Conservation (phyloP, 495 filamentous ascomycete genomes). For the Jackrogersella minutella region DNA sequence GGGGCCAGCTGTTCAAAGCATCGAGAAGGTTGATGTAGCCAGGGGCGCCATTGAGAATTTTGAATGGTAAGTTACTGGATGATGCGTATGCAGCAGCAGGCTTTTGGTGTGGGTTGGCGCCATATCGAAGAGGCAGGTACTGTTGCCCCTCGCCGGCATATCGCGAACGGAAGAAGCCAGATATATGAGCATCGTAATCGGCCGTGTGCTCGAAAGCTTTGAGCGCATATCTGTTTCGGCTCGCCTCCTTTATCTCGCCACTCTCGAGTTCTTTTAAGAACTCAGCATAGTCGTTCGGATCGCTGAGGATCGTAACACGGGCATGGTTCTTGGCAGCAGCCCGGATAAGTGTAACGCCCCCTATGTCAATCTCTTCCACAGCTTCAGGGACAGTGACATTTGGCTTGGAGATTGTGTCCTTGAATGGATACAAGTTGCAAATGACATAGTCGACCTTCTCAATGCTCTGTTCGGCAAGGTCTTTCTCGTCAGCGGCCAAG, state of each 20-base stretch:
- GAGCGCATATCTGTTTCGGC: conserved; percentile 85
- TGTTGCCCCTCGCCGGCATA: conserved; percentile 87
- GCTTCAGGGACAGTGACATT: conserved; percentile 96
- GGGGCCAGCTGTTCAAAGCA: conserved; percentile 93
- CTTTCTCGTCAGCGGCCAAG: conserved; percentile 91
- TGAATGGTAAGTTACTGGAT: conserved; percentile 85
- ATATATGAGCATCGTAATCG: conserved; percentile 93
- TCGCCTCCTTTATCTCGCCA: conserved; percentile 83
- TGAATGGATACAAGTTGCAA: conserved; percentile 99
- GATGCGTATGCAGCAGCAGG: conserved; percentile 83
- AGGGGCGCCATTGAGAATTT: conserved; percentile 89
- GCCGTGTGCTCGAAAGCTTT: conserved; percentile 99
- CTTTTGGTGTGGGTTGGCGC: conserved; percentile 97
- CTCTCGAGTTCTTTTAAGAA: conserved; percentile 90
- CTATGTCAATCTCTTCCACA: conserved; percentile 98
- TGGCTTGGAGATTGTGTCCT: conserved; percentile 94
- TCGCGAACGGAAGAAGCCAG: conserved; percentile 96
- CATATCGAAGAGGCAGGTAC: conserved; percentile 88
- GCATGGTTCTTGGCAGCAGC: conserved; percentile 97
- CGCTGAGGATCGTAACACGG: conserved; percentile 92
- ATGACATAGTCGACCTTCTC: conserved; percentile 97
- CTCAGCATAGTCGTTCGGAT: conserved; percentile 90
- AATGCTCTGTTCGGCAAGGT: conserved; percentile 96
- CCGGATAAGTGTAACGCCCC: conserved; percentile 93
- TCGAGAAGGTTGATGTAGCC: conserved; percentile 98